These are phyloP conservation scores for Monilinia vaccinii-corymbosi DNA, from an alignment of 2,329 filamentous ascomycete genomes.

Conservation along the genomic window DNA sequence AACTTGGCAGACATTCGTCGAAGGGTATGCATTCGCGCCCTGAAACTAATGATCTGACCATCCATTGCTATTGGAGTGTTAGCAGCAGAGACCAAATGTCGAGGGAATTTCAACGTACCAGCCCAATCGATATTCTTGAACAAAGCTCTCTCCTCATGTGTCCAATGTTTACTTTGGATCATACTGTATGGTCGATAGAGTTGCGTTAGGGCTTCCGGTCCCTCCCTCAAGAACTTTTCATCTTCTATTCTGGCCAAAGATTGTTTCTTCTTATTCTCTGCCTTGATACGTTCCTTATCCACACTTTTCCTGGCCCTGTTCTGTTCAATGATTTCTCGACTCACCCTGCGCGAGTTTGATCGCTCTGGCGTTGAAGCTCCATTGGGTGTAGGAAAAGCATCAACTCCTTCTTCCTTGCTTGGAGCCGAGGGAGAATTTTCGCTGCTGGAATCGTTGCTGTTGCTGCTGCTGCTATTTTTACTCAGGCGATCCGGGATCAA, in stretches of 20 bases:
- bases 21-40: conserved; percentile 67
- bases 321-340: conserved; percentile 18
- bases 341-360: conserved; percentile 17
- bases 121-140: conserved; percentile 28
- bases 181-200: conserved; percentile 29
- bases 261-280: conserved; percentile 22
- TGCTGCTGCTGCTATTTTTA: conserved; percentile 5
- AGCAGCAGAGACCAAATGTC: not conserved
- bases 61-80: conserved; percentile 18
- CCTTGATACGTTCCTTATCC: conserved; percentile 22
- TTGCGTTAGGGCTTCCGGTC: conserved; percentile 23
- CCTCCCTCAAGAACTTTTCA: conserved; percentile 25
- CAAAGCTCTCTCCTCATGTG: conserved; percentile 23
- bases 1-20: conserved; percentile 74
- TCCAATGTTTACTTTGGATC: conserved; percentile 29
- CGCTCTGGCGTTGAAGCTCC: not conserved
- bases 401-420: conserved; percentile 10
- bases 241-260: conserved; percentile 26
- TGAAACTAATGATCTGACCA: conserved; percentile 39
- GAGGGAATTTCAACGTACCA: conserved; percentile 14
- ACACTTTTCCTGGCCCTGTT: conserved; percentile 21
- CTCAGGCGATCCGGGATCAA: conserved; percentile 15
- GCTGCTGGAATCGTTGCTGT: conserved; percentile 8
- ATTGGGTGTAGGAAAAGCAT: not conserved
- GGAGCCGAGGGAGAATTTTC: conserved; percentile 9